Base-by-base conservation (phyloP, 2,329 filamentous ascomycete species). In the Fusarium gaditjirri region DNA sequence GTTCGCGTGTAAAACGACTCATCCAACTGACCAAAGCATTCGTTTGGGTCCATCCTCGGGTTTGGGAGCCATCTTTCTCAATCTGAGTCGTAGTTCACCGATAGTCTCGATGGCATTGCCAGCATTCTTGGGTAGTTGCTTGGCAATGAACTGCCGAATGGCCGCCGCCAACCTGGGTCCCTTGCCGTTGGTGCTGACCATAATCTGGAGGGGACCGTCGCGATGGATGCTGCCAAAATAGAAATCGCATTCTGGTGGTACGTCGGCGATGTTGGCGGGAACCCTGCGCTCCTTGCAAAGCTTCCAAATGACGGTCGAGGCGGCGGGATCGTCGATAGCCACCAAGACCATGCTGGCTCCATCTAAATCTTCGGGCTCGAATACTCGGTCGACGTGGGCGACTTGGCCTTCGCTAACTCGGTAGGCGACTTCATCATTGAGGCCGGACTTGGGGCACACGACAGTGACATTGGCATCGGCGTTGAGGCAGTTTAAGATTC, bases 141-240 rank as follows among this genome's bases (percentile, higher is more conserved):
- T 87, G 23, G 94, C 95, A 72, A 99, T 97, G 79, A 93, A 90
- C 79, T 92, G 89, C 59, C 95, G 86, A 55, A 99, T 93, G 52
- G 95, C 91, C 74, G 94, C 95, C 14, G 96, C 96, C 71, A 99
- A 84, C 79, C 95, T 91, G 0, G 96, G 96, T 0, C 96, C 96
- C 80, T 97, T 98, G 57, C 96, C 96, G 80, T 98, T 99, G 39
- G 96, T 99, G 84, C 93, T 97, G 76, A 99, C 95, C 96, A 99
- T 99, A 78, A 99, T 92, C 85, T 99, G 96, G 68, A 99, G 83
- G 10, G 96, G 96, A 0, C 96, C 96, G 80, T 99, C 96, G 55
- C 96, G 92, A 83, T 99, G 94, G 42, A 98, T 92, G 80, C 93
- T 96, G 70, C 96, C 96, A 84, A 99, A 99, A 86, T 98, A 99